Percentiles rank a stretch among this genome's conserved stretches.
These are phyloP conservation scores for Stagonosporopsis chrysanthemi DNA, from an alignment of 2,329 filamentous ascomycete genomes.

Conservation along the genomic window DNA sequence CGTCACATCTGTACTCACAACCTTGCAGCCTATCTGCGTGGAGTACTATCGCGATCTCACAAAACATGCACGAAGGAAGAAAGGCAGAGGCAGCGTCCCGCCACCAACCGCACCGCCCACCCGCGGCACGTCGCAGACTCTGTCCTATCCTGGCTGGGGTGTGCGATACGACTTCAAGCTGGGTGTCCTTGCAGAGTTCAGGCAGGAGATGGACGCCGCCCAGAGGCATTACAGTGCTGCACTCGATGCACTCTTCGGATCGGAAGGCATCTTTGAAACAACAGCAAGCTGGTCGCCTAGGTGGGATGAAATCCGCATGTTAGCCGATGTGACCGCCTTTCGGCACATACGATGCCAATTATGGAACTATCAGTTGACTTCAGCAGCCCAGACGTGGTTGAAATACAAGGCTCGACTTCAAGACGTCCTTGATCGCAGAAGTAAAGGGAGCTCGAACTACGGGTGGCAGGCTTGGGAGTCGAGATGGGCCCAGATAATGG, in stretches of 20 bases:
- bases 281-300: slow-evolving; percentile 89
- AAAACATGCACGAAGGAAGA: slow-evolving; percentile 90
- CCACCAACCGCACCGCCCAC: slow-evolving; percentile 84
- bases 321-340: slow-evolving; percentile 82
- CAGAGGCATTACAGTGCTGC: slow-evolving; percentile 85
- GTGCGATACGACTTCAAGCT: slow-evolving; percentile 95
- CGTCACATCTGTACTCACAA: slow-evolving; percentile 73
- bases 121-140: slow-evolving; percentile 80
- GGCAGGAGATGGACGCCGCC: slow-evolving; percentile 89
- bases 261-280: slow-evolving; percentile 81
- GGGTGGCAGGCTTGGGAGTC: slow-evolving; percentile 95
- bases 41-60: slow-evolving; percentile 95
- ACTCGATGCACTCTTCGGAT: slow-evolving; percentile 81
- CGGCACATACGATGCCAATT: slow-evolving; percentile 83
- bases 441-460: slow-evolving; percentile 86
- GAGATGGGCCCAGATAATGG: slow-evolving; percentile 70
- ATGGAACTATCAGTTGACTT: slow-evolving; percentile 79
- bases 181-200: slow-evolving; percentile 88
- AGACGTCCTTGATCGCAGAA: slow-evolving; percentile 81
- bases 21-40: slow-evolving; percentile 75
- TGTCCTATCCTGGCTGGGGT: slow-evolving; percentile 89
- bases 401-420: slow-evolving; percentile 76
- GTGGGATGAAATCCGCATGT: slow-evolving; percentile 90
- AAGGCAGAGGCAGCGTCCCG: slow-evolving; percentile 77
- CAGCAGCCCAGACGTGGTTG: slow-evolving; percentile 82